Conservation (phyloP, 345 rosid genomes). For the Aquilaria malaccensis region DNA sequence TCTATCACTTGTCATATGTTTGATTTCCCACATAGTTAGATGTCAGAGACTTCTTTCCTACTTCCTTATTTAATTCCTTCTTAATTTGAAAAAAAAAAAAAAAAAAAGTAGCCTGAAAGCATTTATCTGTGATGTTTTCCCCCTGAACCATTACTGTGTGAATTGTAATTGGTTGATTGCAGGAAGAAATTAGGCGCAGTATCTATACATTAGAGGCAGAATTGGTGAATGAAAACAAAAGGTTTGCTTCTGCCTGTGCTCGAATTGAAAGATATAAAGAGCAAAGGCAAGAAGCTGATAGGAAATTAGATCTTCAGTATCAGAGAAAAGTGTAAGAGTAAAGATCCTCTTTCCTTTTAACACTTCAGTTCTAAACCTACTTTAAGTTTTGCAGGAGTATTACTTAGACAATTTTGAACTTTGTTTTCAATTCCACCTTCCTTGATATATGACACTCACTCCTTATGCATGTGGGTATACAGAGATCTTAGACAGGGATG, state of each 20-base stretch:
- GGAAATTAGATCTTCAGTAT: conserved; percentile 70
- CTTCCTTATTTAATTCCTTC: no score
- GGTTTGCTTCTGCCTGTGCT: conserved; percentile 39
- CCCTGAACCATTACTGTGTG: no score
- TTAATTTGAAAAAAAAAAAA: no score
- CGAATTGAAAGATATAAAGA: conserved; percentile 58
- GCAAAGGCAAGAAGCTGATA: conserved; percentile 63
- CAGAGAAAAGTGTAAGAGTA: conserved; percentile 72
- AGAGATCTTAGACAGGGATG: background rate
- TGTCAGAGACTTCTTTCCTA: no score
- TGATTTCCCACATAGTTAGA: no score
- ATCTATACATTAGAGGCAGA: conserved; percentile 52
- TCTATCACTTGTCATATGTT: no score
- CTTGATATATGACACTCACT: background rate
- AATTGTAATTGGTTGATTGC: conserved; percentile 19
- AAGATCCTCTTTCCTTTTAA: conserved; percentile 7
- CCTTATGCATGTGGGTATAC: background rate
- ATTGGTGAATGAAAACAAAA: conserved; percentile 42
- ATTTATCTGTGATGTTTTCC: no score
- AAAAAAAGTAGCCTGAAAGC: no score
- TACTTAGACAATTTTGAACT: conserved; percentile 8
- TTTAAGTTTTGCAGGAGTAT: background rate
- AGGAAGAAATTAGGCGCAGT: conserved; percentile 79
- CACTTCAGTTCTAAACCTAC: background rate
- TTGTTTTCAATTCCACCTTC: background rate